Evolutionary conservation across 345 rosid genomes (phyloP), one percentile per base, ranked within the genome.

Genomic region (Linum tenue): DNA sequence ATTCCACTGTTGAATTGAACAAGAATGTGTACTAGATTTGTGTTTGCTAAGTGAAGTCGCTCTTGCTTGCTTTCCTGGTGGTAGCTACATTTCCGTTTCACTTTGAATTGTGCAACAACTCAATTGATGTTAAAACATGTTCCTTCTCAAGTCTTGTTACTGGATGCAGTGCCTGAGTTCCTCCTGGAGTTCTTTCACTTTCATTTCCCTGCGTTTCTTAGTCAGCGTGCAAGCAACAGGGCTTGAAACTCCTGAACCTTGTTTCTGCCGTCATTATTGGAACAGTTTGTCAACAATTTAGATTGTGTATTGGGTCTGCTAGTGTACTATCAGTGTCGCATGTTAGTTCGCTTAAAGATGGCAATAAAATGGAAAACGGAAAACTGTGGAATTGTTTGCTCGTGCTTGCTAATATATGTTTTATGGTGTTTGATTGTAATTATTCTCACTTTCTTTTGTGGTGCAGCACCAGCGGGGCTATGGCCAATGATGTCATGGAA

Each of bases 401-500:
- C 51, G 11, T 5, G 12, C 12, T 22, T 44, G 51, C 12, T 8
- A 9, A 7, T 2, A 44, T 44, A 14, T 8, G 1, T 41, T 41
- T 4, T 7, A 44, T 57, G 60, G 16, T 31, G 16, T 10, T 4
- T 31, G 12, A 10, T 57, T n/a, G 16, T 17, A 22, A 17, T 57
- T 31, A 10, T 31, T n/a, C 11, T 22, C 10, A 16, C 10, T 22
- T 57, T 17, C 8, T 12, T 22, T 22, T 22, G 1, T 22, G 31
- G 31, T 22, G 31, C 31, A 22, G 31, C 31, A 22, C 31, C 31
- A 22, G 31, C 90, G 9, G 90, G 86, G 69, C 67, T 81, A 72
- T 86, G 97, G 97, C 79, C 95, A 63, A 88, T 87, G 38, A 82
- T 89, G 85, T 58, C 91, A 69, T 85, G 97, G 63, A 83, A 85